Evolutionary conservation across 176 grass and related monocot species (phyloP).

Genomic region (Thinopyrum elongatum): DNA sequence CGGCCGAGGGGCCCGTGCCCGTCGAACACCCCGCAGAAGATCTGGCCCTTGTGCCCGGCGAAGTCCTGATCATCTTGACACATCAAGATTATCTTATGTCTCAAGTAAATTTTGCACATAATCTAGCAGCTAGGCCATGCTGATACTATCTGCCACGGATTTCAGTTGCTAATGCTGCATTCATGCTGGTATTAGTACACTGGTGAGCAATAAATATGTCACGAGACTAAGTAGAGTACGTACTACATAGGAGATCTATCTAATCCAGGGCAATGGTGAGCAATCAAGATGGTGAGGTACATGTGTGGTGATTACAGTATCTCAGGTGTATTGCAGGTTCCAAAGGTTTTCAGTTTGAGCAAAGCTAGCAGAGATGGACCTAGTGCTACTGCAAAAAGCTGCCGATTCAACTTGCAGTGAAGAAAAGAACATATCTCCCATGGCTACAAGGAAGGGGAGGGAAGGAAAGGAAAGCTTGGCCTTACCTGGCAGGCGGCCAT

Average conservation of each 20-base stretch:
- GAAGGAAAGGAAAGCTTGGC: background rate
- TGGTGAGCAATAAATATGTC: background rate
- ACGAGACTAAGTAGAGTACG: background rate
- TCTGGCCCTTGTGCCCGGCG: slow-evolving; percentile 53
- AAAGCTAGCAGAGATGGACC: slow-evolving; percentile 1
- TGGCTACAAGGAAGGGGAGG: background rate
- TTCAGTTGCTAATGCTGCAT: background rate
- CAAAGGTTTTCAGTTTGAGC: background rate
- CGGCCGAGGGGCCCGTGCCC: slow-evolving; percentile 72
- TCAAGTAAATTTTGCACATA: background rate
- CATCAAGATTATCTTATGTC: slow-evolving; percentile 17
- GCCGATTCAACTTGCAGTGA: background rate
- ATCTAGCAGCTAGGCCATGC: background rate
- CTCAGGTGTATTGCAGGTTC: background rate
- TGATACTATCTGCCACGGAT: background rate
- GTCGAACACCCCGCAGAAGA: slow-evolving; percentile 79
- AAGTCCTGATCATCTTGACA: slow-evolving; percentile 58
- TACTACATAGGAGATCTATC: background rate
- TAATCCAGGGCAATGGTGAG: background rate
- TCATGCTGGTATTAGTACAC: background rate
- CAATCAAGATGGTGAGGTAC: background rate
- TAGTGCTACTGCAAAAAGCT: background rate
- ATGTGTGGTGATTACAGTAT: background rate
- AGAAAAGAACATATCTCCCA: background rate
- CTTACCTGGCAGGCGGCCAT: slow-evolving; percentile 80